Evolutionary conservation across 345 rosid genomes (phyloP).

Genomic region (Cardamine chenopodiifolia): DNA sequence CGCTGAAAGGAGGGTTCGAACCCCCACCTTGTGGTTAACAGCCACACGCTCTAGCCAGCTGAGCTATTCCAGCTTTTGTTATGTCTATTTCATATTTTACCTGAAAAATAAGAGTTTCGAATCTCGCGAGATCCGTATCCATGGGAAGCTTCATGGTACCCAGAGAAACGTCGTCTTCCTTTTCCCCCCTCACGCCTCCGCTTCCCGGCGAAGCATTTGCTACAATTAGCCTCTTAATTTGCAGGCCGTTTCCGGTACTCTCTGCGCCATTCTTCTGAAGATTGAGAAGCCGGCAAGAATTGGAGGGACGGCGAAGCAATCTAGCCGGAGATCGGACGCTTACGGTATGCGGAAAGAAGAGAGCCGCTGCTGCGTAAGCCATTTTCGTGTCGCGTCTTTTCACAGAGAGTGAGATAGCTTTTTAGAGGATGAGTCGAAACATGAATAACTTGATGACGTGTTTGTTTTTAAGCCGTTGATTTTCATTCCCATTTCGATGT

Average conservation of each 20-base stretch:
- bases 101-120: conserved; percentile 76
- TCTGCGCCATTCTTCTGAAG: background rate
- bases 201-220: conserved; percentile 29
- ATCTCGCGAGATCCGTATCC: conserved; percentile 62
- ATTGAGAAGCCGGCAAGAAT: background rate
- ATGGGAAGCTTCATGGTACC: conserved; percentile 83
- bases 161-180: conserved; percentile 70
- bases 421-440: conserved; percentile 27
- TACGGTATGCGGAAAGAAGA: background rate
- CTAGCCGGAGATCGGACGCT: conserved; percentile 23
- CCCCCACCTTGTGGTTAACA: conserved; percentile 87
- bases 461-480: conserved; percentile 19
- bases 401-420: conserved; percentile 10
- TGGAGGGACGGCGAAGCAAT: background rate
- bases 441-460: conserved; percentile 22
- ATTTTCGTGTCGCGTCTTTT: conserved; percentile 17
- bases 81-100: conserved; percentile 18
- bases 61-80: conserved; percentile 65
- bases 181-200: conserved; percentile 35
- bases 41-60: conserved; percentile 88
- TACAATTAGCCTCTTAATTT: conserved; percentile 33
- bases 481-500: background rate
- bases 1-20: conserved; percentile 73
- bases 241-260: conserved; percentile 19
- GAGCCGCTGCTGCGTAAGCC: conserved; percentile 32